Base-by-base conservation (phyloP, 1,284 basidiomycete species). In the Malassezia japonica region DNA sequence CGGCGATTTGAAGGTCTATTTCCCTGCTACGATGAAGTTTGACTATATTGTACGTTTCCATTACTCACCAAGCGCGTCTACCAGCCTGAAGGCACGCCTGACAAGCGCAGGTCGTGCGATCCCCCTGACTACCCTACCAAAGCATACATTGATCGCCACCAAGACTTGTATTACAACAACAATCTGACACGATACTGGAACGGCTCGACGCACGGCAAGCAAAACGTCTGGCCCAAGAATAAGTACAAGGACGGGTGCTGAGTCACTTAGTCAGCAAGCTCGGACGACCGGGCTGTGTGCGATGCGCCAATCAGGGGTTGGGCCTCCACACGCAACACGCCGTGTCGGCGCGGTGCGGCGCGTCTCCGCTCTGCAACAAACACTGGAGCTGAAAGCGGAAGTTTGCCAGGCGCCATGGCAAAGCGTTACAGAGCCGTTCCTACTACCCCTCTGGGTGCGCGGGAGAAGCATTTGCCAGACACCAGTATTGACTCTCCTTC, bases 11-110 rank as follows among this genome's bases (percentile, higher is more conserved):
- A 10, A 37, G 3, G 42, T 78, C 41, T 62, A 55, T 10, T 76
- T 76, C 65, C 77, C 77, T 18, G 76, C 76, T 32, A 67, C 75
- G 37, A 69, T 77, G 62, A 60, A 64, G 23, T 21, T 65, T 29
- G 61, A 65, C 33, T 62, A 65, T 23, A 34, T 65, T 0, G 43
- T 45, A n/a, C 23, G 43, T 36, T 37, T 1, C 2, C 4, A 9
- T 4, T 4, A 5, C 16, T 36, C 24, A 35, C 34, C 10, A 23
- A 50, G 44, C 40, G 56, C 62, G 62, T 71, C 29, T 71, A 71
- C 50, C 69, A 71, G 53, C 54, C 53, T 38, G 40, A 50, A 1
- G 65, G 61, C 41, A 56, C 54, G n/a, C 60, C 61, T 32, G 12
- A 49, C 6, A 52, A 55, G 33, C 48, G 48, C 6, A 39, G 64